Conservation (phyloP, 2,329 filamentous ascomycete species). For the Fusarium sp. region DNA sequence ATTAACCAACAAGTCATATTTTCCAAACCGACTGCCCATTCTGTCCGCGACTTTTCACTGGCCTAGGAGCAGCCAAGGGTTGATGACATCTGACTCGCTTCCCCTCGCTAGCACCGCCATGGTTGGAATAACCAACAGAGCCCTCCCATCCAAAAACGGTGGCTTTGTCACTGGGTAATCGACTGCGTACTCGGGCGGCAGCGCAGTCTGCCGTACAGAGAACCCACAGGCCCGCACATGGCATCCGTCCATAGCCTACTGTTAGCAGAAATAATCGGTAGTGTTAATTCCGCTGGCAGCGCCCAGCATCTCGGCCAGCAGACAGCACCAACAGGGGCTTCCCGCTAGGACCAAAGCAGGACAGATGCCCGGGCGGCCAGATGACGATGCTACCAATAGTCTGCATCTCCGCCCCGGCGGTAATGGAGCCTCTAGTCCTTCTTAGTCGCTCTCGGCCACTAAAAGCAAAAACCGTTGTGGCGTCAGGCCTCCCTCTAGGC, state of each 20-base stretch:
- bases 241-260: background rate
- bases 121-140: background rate
- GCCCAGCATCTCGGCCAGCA: background rate
- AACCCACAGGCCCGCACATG: background rate
- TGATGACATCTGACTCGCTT: conserved; percentile 34
- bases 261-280: conserved; percentile 3
- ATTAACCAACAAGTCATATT: conserved; percentile 18
- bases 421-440: conserved; percentile 43
- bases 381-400: conserved; percentile 48
- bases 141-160: background rate
- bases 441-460: conserved; percentile 40
- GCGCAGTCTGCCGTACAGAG: background rate
- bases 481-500: conserved; percentile 39
- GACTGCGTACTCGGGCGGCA: background rate
- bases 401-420: conserved; percentile 42
- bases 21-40: conserved; percentile 6
- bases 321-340: background rate
- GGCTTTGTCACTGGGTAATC: conserved; percentile 1
- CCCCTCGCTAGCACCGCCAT: conserved; percentile 8
- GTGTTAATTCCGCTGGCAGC: background rate
- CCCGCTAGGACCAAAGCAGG: conserved; percentile 23
- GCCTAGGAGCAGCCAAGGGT: background rate
- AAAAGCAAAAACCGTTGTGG: conserved; percentile 51
- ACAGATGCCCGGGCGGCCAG: conserved; percentile 27
- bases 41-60: conserved; percentile 6